These are phyloP conservation scores for Saccharomycopsis hybrid DNA, from an alignment of 1,139 yeast species.

Conservation along the genomic window DNA sequence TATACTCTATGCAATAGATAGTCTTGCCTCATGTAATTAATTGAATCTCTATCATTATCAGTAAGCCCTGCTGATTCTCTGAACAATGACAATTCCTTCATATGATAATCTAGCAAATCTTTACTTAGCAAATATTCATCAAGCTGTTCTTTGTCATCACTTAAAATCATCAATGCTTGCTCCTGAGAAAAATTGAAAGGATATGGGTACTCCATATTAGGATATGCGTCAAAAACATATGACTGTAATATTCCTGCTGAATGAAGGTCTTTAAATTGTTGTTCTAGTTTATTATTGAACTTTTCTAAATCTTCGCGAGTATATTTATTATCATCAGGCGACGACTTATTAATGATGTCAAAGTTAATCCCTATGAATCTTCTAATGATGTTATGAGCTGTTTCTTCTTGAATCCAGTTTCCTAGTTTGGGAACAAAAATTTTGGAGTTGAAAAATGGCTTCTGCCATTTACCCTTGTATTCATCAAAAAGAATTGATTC, in stretches of 20 bases:
- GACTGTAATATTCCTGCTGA: background rate
- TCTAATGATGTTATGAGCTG: conserved; percentile 3
- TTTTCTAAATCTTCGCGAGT: background rate
- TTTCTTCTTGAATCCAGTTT: conserved; percentile 2
- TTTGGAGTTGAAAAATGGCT: conserved; percentile 5
- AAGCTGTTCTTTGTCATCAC: background rate
- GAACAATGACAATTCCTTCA: conserved; percentile 6
- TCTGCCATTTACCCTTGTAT: conserved; percentile 17
- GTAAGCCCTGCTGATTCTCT: background rate
- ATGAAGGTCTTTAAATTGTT: background rate
- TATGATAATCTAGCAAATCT: conserved; percentile 9
- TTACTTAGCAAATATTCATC: conserved; percentile 8
- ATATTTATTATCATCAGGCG: background rate
- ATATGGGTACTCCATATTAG: background rate
- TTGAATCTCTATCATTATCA: conserved; percentile 7
- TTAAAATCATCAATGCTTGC: conserved; percentile 6
- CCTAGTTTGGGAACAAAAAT: conserved; percentile 7
- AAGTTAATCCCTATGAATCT: conserved; percentile 2
- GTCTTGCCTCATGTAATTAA: conserved; percentile 9
- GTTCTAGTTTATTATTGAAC: background rate
- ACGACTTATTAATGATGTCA: conserved; percentile 3
- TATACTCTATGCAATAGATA: no score
- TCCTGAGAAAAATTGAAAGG: conserved; percentile 8
- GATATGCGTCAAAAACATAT: background rate
- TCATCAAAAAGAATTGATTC: conserved; percentile 32